Conservation (phyloP, 2,329 filamentous ascomycete genomes). For the Cladophialophora immunda region DNA sequence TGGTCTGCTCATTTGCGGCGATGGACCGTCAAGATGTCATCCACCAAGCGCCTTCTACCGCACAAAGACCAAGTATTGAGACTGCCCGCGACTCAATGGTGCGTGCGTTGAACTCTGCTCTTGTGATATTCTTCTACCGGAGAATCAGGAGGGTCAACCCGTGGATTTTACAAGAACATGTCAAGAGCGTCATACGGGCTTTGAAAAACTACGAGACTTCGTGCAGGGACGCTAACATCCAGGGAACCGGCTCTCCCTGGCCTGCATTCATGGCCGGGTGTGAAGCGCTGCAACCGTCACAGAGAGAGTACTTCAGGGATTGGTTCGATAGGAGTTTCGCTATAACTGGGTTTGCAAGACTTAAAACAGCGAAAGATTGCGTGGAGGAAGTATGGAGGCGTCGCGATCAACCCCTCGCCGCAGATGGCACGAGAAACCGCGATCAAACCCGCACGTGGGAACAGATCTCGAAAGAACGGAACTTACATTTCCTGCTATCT, state of each 20-base stretch:
- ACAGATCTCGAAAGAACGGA: slow-evolving; percentile 10
- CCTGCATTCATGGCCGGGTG: slow-evolving; percentile 54
- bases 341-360: slow-evolving; percentile 27
- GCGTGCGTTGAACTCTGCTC: slow-evolving; percentile 50
- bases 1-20: slow-evolving; percentile 46
- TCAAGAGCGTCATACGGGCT: slow-evolving; percentile 47
- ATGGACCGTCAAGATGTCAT: slow-evolving; percentile 15
- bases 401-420: slow-evolving; percentile 37
- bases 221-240: slow-evolving; percentile 25
- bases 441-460: slow-evolving; percentile 18
- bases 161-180: slow-evolving; percentile 50
- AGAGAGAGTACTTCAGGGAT: slow-evolving; percentile 39
- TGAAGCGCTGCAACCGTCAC: slow-evolving; percentile 44
- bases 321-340: slow-evolving; percentile 43
- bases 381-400: slow-evolving; percentile 44
- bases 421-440: not conserved
- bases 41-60: slow-evolving; percentile 10
- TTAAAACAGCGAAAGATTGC: slow-evolving; percentile 42
- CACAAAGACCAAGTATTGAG: not conserved
- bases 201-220: slow-evolving; percentile 45
- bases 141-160: slow-evolving; percentile 52
- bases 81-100: slow-evolving; percentile 47
- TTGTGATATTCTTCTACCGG: slow-evolving; percentile 55
- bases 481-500: slow-evolving; percentile 8
- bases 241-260: slow-evolving; percentile 48